Percentiles rank a stretch among this genome's conserved stretches.
These are phyloP conservation scores for Papiliotrema flavescens DNA, from an alignment of 1,284 basidiomycete genomes.

Conservation along the genomic window DNA sequence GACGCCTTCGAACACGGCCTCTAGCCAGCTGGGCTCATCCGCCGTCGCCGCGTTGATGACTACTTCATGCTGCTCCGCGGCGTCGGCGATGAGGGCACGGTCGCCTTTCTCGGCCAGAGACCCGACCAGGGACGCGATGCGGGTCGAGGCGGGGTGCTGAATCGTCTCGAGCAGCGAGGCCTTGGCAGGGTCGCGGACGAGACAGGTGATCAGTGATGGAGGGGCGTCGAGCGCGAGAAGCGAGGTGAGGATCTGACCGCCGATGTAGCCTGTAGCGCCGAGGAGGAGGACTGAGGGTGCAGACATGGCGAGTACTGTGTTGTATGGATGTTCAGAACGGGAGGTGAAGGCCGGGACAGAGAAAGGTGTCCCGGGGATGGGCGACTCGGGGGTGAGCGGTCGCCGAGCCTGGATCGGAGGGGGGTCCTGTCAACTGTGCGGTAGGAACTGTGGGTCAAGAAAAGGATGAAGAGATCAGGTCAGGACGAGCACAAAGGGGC, in stretches of 20 bases:
- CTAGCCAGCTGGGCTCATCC: slow-evolving; percentile 35
- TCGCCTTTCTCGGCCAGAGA: slow-evolving; percentile 22
- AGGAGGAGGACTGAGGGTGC: slow-evolving; percentile 18
- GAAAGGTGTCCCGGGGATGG: too few relatives aligned
- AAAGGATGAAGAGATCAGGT: too few relatives aligned
- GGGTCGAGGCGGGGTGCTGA: slow-evolving; percentile 10
- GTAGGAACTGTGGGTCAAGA: too few relatives aligned
- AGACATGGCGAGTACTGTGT: background rate
- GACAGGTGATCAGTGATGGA: slow-evolving; percentile 18
- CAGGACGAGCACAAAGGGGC: too few relatives aligned
- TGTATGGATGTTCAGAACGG: too few relatives aligned
- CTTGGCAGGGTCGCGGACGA: slow-evolving; percentile 26
- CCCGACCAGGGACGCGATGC: slow-evolving; percentile 28
- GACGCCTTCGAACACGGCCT: slow-evolving; percentile 44
- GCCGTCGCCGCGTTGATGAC: slow-evolving; percentile 45
- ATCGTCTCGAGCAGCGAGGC: slow-evolving; percentile 12
- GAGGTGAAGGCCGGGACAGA: too few relatives aligned
- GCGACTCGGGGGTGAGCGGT: too few relatives aligned
- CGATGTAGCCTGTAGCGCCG: slow-evolving; percentile 39
- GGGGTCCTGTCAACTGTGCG: too few relatives aligned
- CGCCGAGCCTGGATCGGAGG: too few relatives aligned
- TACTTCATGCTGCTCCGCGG: slow-evolving; percentile 39
- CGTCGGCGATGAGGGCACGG: slow-evolving; percentile 27
- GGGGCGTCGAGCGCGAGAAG: slow-evolving; percentile 16
- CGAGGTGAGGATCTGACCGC: slow-evolving; percentile 14